Evolutionary conservation across 164 flowering plant species (phyloP), one percentile per base, ranked within the genome.

Genomic region (Warburgia ugandensis): DNA sequence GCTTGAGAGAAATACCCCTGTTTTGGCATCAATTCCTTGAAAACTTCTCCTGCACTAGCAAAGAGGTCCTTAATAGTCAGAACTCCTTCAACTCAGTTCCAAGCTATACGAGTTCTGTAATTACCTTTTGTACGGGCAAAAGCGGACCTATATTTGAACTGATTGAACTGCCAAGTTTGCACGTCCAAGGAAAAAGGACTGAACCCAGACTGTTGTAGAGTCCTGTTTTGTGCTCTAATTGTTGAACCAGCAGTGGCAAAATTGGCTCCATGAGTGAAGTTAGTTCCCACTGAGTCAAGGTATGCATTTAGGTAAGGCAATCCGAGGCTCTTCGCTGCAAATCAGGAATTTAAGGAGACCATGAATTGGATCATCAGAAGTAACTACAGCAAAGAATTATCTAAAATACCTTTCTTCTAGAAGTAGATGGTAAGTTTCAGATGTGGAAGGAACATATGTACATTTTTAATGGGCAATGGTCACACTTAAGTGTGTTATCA

Each of bases 251-350:
- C 65, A 0, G 73, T 68, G 3, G 68, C 73, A 27, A 81, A 81
- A 52, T 81, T 81, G 48, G 80, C 84, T 45, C 88, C 88, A 41
- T 73, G 74, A 21, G 51, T 78, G 73, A 78, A 81, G 61, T 81
- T 78, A 2, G 88, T 66, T 3, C 80, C 84, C 50, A 78, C 52
- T 0, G 82, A 56, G 30, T 78, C 78, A 0, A 81, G 70, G 56
- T 54, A 81, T 1, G 84, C 82, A 52, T 62, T 69, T 1, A 78
- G 63, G 50, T 69, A 62, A 8, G 80, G 78, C 29, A 74, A 37
- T 21, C 82, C 77, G 29, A 77, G 31, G 59, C 63, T 59, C 48
- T 77, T 60, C 13, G 82, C 88, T 77, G 75, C 6, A 58, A 36
- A 21, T 30, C 47, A 44, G 35, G 19, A 41, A 41, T 13, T 17